A percentile compares a stretch with the other conserved stretches of the same genome.
These are phyloP conservation scores for Alternaria gaisen DNA, from an alignment of 2,329 filamentous ascomycete genomes.

Conservation along the genomic window DNA sequence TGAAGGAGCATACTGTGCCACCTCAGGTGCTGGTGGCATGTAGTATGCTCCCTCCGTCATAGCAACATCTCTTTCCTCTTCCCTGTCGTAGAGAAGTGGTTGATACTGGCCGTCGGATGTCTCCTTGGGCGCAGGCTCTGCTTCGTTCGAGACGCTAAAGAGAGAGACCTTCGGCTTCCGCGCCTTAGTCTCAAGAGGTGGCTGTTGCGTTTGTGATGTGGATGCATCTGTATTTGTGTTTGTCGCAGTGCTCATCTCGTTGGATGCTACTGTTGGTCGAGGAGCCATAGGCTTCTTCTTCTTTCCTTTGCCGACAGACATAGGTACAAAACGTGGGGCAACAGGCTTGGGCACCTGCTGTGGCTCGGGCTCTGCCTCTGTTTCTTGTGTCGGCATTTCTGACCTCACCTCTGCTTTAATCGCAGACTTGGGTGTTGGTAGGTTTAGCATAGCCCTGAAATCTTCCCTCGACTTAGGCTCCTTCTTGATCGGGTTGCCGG, in stretches of 20 bases:
- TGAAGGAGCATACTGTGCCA: constrained; percentile 20
- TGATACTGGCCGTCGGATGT: constrained; percentile 45
- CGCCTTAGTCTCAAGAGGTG: constrained; percentile 32
- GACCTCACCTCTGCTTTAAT: constrained; percentile 41
- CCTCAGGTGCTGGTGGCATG: constrained; percentile 5
- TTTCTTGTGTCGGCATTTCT: not conserved
- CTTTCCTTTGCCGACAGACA: constrained; percentile 81
- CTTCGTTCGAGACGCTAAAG: constrained; percentile 68
- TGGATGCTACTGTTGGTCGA: constrained; percentile 14
- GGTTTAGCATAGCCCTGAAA: constrained; percentile 43
- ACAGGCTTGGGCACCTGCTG: constrained; percentile 71
- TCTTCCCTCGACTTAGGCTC: constrained; percentile 43
- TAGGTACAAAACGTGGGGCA: constrained; percentile 84
- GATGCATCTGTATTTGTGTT: constrained; percentile 2
- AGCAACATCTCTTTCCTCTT: constrained; percentile 28
- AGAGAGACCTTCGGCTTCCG: constrained; percentile 71
- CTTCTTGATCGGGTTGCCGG: constrained; percentile 43
- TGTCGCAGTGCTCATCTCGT: constrained; percentile 5
- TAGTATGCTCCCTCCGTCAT: constrained; percentile 26
- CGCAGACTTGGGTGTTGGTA: constrained; percentile 45
- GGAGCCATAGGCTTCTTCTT: constrained; percentile 50
- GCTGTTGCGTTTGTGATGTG: constrained; percentile 12
- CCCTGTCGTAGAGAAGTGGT: constrained; percentile 48
- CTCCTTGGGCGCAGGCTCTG: constrained; percentile 38
- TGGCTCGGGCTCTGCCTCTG: constrained; percentile 58